Evolutionary conservation across 1,284 basidiomycete genomes (phyloP), one percentile per base, ranked within the genome.

Genomic region (Cutaneotrichosporon dermatis): DNA sequence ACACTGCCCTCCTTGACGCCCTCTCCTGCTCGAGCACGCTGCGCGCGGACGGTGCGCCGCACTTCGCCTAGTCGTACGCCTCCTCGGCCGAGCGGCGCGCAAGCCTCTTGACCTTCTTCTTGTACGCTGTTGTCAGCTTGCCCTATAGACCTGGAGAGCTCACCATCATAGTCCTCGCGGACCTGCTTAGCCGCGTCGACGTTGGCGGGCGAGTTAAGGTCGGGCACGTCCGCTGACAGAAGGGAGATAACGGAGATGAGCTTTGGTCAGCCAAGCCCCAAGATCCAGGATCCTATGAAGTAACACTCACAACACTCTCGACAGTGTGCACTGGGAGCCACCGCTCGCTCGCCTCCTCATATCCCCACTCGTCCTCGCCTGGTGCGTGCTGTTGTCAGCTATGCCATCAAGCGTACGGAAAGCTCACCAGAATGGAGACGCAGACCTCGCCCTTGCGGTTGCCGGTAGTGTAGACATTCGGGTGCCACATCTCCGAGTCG

Each of bases 321-420:
- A 97, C 89, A 0, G 89, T 90, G 75, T 99, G 96, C 25, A 99
- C 92, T 0, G 96, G 96, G 77, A 95, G 82, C 96, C 96, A 99
- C 63, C 96, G 81, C 81, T 99, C 96, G 54, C 92, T 89, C 0
- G 96, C 94, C 71, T 97, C 91, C 77, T 99, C 96, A 72, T 94
- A 98, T 7, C 96, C 96, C 75, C 91, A 99, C 78, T 98, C 90
- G 79, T 99, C 96, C 61, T 95, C 90, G 51, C 93, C 95, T 2
- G 96, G 96, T 41, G 91, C 86, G 73, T 99, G 95, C 90, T 69
- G 50, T 6, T n/a, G 48, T 59, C 35, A 42, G 42, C 15, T 55
- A 40, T 34, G 44, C 48, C 52, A 51, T 51, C 55, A 42, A 65
- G 37, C 66, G 41, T 64, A 48, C 8, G 39, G 2, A 44, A 8